phyloP scores from a whole-genome alignment of 2,329 filamentous ascomycete genomes.

The Pezicula carpinea region DNA sequence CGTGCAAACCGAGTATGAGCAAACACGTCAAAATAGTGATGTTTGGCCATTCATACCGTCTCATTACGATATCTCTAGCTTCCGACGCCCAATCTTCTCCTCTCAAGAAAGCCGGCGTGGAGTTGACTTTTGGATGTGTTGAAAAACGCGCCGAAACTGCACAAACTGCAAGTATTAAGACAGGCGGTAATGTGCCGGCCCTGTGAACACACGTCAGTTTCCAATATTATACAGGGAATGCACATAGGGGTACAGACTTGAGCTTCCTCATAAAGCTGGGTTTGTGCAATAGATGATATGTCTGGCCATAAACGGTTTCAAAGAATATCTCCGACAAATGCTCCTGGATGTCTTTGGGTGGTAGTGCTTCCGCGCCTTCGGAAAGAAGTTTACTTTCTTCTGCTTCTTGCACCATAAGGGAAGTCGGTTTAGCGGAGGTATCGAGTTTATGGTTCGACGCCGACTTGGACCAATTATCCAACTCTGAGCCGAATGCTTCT shows the following conservation, averaged over 20 bases:
- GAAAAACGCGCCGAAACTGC: slow-evolving; percentile 95
- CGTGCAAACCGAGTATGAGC: slow-evolving; percentile 82
- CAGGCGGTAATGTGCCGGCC: slow-evolving; percentile 76
- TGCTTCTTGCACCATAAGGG: slow-evolving; percentile 54
- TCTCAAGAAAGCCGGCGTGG: slow-evolving; percentile 70
- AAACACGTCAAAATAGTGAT: slow-evolving; percentile 93
- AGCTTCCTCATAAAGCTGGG: slow-evolving; percentile 93
- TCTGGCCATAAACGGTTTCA: slow-evolving; percentile 91
- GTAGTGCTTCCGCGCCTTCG: slow-evolving; percentile 79
- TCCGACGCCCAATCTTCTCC: slow-evolving; percentile 88
- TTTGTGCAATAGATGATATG: slow-evolving; percentile 91
- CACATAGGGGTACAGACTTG: slow-evolving; percentile 42
- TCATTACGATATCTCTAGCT: slow-evolving; percentile 82
- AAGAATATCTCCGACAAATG: slow-evolving; percentile 94
- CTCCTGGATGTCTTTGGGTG: slow-evolving; percentile 82
- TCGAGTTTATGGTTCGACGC: slow-evolving; percentile 46
- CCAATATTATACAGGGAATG: slow-evolving; percentile 4
- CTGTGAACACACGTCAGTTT: slow-evolving; percentile 34
- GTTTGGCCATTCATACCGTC: slow-evolving; percentile 89
- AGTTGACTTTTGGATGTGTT: slow-evolving; percentile 74
- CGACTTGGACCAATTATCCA: slow-evolving; percentile 74
- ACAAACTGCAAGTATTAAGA: slow-evolving; percentile 89
- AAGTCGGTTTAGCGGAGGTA: slow-evolving; percentile 44
- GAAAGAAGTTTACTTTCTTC: slow-evolving; percentile 74
- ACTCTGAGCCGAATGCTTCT: slow-evolving; percentile 78